Percentiles rank a stretch among this genome's conserved stretches.
These are phyloP conservation scores for Penicillium steckii DNA, from an alignment of 495 filamentous ascomycete species.

Conservation along the genomic window DNA sequence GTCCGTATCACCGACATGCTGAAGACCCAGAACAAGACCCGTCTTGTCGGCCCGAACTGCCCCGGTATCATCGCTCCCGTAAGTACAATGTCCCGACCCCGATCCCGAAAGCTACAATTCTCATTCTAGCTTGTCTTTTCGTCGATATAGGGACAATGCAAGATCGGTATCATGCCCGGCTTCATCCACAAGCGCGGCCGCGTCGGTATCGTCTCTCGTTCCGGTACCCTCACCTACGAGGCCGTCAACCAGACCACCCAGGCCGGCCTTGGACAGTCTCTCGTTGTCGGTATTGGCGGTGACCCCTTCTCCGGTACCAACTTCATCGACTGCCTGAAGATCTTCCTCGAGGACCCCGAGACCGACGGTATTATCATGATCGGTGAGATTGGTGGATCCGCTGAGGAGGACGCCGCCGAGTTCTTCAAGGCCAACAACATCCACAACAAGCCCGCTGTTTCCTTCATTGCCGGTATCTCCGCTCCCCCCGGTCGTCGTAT, in stretches of 20 bases:
- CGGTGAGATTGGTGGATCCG: conserved; percentile 95
- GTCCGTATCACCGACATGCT: conserved; percentile 97
- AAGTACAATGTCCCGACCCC: conserved; percentile 24
- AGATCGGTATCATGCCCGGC: conserved; percentile 99
- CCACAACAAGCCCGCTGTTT: conserved; percentile 91
- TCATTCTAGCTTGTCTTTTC: conserved; percentile 14
- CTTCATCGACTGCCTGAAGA: conserved; percentile 98
- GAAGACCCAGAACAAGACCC: conserved; percentile 96
- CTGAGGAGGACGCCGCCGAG: conserved; percentile 96
- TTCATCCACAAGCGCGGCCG: conserved; percentile 99
- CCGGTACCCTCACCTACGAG: conserved; percentile 98
- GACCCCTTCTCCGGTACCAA: conserved; percentile 99
- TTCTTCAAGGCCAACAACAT: conserved; percentile 91
- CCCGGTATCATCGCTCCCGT: conserved; percentile 93
- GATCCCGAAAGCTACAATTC: not conserved
- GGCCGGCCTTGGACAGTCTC: conserved; percentile 93
- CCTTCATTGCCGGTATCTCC: conserved; percentile 97
- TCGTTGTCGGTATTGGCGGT: conserved; percentile 97
- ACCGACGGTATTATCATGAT: conserved; percentile 99
- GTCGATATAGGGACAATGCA: conserved; percentile 81
- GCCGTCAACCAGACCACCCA: conserved; percentile 99
- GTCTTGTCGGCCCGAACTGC: conserved; percentile 96
- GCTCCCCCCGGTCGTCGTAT: conserved; percentile 94
- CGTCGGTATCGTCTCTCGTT: conserved; percentile 97
- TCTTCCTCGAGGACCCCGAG: conserved; percentile 94